phyloP scores from a whole-genome alignment of 176 grass and related monocot genomes.

The Bonia amplexicaulis region DNA sequence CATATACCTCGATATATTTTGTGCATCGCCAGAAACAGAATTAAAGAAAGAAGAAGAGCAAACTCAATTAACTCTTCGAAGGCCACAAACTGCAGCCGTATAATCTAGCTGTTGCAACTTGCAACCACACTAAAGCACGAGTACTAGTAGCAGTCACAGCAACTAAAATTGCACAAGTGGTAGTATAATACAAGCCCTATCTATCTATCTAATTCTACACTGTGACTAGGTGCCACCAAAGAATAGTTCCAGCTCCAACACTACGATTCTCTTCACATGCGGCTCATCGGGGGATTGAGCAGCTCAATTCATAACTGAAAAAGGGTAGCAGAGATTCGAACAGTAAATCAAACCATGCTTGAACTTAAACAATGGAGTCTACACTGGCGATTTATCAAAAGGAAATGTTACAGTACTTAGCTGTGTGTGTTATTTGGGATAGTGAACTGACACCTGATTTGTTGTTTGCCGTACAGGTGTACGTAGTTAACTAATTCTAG shows the following conservation, averaged over 20 bases:
- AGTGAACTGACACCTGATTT: background rate
- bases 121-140: background rate
- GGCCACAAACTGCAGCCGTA: background rate
- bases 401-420: constrained; percentile 25
- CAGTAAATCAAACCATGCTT: constrained; percentile 16
- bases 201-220: constrained; percentile 23
- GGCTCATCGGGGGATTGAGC: constrained; percentile 35
- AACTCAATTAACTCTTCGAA: background rate
- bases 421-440: background rate
- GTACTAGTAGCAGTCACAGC: background rate
- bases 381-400: constrained; percentile 13
- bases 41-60: background rate
- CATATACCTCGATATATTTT: too few species aligned
- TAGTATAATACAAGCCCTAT: constrained; percentile 25
- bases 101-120: background rate
- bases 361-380: constrained; percentile 29
- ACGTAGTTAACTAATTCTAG: background rate
- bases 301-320: constrained; percentile 3
- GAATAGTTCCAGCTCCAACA: constrained; percentile 22
- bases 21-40: background rate
- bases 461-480: background rate
- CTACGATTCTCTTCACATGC: constrained; percentile 48
- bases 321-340: background rate
- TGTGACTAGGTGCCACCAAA: constrained; percentile 35
- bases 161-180: constrained; percentile 27